Conservation (phyloP, 164 flowering plant species). For the Magnolia sinica region DNA sequence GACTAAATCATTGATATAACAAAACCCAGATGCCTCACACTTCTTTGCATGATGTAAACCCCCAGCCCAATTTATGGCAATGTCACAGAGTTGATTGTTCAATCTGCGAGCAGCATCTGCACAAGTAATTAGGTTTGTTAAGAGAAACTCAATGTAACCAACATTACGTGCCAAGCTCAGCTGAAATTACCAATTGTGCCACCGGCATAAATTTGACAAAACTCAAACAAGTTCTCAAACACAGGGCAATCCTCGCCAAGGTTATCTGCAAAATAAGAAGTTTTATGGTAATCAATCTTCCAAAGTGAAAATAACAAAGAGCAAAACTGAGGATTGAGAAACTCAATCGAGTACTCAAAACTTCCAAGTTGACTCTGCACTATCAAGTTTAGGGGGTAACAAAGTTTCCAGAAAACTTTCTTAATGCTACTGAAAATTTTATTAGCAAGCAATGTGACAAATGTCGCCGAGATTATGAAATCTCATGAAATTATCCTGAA, state of each 20-base stretch:
- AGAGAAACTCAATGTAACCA: not conserved
- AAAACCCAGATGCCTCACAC: slow-evolving; percentile 96
- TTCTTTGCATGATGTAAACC: slow-evolving; percentile 99
- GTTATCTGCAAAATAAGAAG: slow-evolving; percentile 48
- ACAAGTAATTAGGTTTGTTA: not conserved
- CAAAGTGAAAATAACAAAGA: not conserved
- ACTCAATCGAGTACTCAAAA: not conserved
- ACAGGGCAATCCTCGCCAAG: slow-evolving; percentile 99
- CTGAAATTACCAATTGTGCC: slow-evolving; percentile 84
- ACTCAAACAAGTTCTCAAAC: slow-evolving; percentile 91
- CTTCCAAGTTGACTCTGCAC: not conserved
- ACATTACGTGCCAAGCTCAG: not conserved
- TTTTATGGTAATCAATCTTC: not conserved
- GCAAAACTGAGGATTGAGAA: not conserved
- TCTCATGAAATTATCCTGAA: no score
- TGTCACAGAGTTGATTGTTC: slow-evolving; percentile 86
- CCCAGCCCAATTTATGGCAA: slow-evolving; percentile 99
- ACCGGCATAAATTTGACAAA: slow-evolving; percentile 98
- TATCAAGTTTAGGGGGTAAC: not conserved
- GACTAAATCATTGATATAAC: slow-evolving; percentile 95
- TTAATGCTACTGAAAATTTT: no score
- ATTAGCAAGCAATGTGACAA: no score
- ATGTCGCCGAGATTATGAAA: no score
- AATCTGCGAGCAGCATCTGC: slow-evolving; percentile 95
- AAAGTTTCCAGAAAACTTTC: no score